Evolutionary conservation across 768 basidiomycete species (phyloP), one percentile per base, ranked within the genome.

Genomic region (Sarcomyxa edulis): DNA sequence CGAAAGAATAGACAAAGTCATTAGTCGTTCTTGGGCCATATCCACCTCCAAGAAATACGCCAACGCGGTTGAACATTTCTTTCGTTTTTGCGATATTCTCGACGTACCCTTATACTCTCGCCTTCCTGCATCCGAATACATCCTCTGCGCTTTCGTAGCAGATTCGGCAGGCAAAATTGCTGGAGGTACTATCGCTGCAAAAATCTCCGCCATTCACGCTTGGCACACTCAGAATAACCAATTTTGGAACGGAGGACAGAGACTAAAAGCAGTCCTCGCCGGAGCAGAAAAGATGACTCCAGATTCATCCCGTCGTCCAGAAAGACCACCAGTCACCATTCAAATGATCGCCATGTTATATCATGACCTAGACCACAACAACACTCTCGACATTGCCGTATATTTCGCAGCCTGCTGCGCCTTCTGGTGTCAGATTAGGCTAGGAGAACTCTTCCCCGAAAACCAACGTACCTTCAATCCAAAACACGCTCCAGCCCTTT

Each of bases 351-450:
- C 16, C 0, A 19, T 39, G 2, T 46, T 62, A 6, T 16, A 43
- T 3, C 14, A 43, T 2, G 23, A 39, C 12, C 48, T 62, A 1
- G 37, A 54, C 24, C 25, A 40, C n/a, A 1, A 34, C 4, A 14
- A 42, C 8, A 40, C 52, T 2, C 37, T 53, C 11, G 60, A 64
- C 25, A 32, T 43, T 11, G 38, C 49, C 6, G 45, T 61, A 12
- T 45, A 45, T 6, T 50, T 50, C 1, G 42, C 45, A 6, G 56
- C 59, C 2, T 23, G 40, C n/a, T 32, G 38, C 5, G 51, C 60
- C n/a, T 60, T 62, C 43, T 64, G 59, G 55, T 52, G 51, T 1
- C 61, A 62, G 35, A 47, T 51, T 23, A 50, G 58, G 2, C 40
- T 64, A 0, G 63, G 63, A 0, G 61, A 65, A 35, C 35, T 65